Base-by-base conservation (phyloP, 2,329 filamentous ascomycete genomes). In the Coniella vitis region DNA sequence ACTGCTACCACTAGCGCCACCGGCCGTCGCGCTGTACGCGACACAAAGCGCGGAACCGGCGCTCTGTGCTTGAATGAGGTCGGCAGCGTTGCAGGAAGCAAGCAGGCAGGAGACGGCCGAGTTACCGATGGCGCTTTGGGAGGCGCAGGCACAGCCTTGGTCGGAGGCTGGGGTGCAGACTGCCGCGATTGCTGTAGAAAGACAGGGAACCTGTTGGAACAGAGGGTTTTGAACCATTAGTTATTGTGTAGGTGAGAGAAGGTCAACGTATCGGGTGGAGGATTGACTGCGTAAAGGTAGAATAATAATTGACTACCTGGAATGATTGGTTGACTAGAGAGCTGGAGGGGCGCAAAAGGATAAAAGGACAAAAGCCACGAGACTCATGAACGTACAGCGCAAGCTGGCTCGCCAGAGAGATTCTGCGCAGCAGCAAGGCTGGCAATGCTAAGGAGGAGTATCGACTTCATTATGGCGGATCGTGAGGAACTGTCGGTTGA, bases 61-160 rank as follows among this genome's bases (percentile, higher is more conserved):
- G 25, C 55, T 58, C 46, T 60, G 53, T 14, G 65, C 67, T 14
- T 54, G 38, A 7, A 49, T 20, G 14, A 71, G 55, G 7, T 60
- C 58, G 3, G 38, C 21, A 7, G 52, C 31, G 45, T 16, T 42
- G 60, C 69, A 72, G 42, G 49, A 49, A 3, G 29, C 7, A 16
- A 68, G 36, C 20, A 70, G 59, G 53, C 67, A 69, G 4, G 59
- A 49, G 0, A 57, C 60, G 19, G 57, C 63, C 48, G 51, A 45
- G 40, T 35, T 48, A 49, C 50, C 61, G 49, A 70, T 69, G 47
- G 48, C 55, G 13, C 57, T 29, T 54, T 66, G 55, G 0, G 56
- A 61, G 3, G 64, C 74, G 66, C 76, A 79, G 57, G 75, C 73
- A 68, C 77, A 81, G 44, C 59, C 62, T 38, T 65, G 58, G 61